Percentiles rank a stretch among this genome's conserved stretches.
These are phyloP conservation scores for Septoria petroselini DNA, from an alignment of 2,329 filamentous ascomycete species.

Conservation along the genomic window DNA sequence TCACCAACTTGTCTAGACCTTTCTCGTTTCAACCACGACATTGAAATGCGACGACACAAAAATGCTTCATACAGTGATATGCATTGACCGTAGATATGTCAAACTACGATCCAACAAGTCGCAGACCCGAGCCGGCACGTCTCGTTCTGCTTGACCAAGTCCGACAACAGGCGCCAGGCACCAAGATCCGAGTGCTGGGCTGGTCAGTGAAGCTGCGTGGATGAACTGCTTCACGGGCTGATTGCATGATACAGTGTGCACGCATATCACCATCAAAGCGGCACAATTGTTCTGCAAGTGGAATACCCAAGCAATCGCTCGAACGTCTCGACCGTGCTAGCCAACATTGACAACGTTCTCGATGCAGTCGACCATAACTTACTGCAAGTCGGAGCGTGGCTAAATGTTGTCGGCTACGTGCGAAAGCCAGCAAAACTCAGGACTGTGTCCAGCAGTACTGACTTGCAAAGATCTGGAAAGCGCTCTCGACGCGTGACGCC, in stretches of 20 bases:
- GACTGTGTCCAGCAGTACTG: background rate
- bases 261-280: slow-evolving; percentile 56
- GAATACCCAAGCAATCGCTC: slow-evolving; percentile 51
- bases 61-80: background rate
- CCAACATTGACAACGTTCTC: slow-evolving; percentile 71
- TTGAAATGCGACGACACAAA: background rate
- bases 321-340: slow-evolving; percentile 49
- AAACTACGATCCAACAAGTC: slow-evolving; percentile 7
- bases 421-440: slow-evolving; percentile 10
- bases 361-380: slow-evolving; percentile 61
- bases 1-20: background rate
- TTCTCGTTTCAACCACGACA: background rate
- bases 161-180: slow-evolving; percentile 44
- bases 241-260: slow-evolving; percentile 51
- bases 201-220: slow-evolving; percentile 61
- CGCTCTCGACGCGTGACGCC: slow-evolving; percentile 8
- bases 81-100: background rate
- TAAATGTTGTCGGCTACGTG: slow-evolving; percentile 81
- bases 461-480: background rate
- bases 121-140: slow-evolving; percentile 54
- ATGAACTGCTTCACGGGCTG: background rate
- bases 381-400: slow-evolving; percentile 73
- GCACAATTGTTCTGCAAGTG: slow-evolving; percentile 66
- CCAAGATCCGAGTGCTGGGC: slow-evolving; percentile 89
- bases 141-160: slow-evolving; percentile 51